These are phyloP conservation scores for Nicotiana tomentosiformis DNA, from an alignment of 257 asterid genomes.

Conservation along the genomic window DNA sequence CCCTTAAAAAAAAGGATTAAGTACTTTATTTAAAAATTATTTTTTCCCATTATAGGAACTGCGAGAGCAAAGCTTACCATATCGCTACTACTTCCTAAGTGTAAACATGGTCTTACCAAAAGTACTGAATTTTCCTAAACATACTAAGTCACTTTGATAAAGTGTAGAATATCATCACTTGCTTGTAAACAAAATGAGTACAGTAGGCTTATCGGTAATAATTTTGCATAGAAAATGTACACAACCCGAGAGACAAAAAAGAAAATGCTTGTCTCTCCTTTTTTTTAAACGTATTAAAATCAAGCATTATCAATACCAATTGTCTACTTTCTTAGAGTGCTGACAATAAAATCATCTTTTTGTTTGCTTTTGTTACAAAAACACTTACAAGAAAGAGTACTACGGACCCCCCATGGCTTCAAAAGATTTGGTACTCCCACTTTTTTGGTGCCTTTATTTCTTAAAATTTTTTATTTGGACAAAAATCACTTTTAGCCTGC, in stretches of 20 bases:
- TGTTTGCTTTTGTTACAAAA: constrained; percentile 7
- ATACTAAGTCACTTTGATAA: neutral
- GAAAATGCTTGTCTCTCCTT: neutral
- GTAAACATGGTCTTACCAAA: neutral
- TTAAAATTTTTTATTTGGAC: neutral
- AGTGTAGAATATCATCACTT: neutral
- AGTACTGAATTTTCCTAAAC: neutral
- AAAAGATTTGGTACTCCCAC: neutral
- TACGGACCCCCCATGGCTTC: neutral
- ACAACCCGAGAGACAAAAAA: constrained; percentile 3
- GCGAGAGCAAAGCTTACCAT: neutral
- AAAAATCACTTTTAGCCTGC: too few relatives aligned
- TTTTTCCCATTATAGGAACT: too few relatives aligned
- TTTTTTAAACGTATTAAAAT: neutral
- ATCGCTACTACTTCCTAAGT: neutral
- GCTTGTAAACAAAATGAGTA: neutral
- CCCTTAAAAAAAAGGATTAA: too few relatives aligned
- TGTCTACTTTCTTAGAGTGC: constrained; percentile 2
- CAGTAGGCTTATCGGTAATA: neutral
- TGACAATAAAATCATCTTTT: neutral
- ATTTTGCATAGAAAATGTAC: neutral
- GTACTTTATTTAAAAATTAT: too few relatives aligned
- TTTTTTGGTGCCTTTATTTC: neutral
- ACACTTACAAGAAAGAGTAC: neutral
- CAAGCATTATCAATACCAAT: neutral